A percentile compares a stretch with the other conserved stretches of the same genome.
Conservation (phyloP, 192 early-diverging fungal species). For the Ambispora gerdemannii region DNA sequence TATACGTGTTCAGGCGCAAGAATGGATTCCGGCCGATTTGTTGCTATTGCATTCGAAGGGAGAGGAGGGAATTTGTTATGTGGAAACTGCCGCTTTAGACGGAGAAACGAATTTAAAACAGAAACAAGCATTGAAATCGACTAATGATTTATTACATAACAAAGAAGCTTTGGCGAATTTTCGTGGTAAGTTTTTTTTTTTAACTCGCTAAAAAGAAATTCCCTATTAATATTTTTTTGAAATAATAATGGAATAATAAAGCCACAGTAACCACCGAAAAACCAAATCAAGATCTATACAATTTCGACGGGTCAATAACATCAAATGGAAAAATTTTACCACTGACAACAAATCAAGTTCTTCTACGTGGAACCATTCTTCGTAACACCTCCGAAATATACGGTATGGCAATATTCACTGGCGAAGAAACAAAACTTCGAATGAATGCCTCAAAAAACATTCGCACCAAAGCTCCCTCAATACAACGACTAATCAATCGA, state of each 20-base stretch:
- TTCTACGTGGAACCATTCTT: constrained; percentile 81
- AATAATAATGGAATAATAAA: constrained; percentile 9
- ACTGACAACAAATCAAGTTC: constrained; percentile 74
- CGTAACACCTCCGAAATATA: constrained; percentile 78
- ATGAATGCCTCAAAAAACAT: constrained; percentile 69
- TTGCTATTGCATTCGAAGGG: constrained; percentile 67
- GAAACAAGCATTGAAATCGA: constrained; percentile 64
- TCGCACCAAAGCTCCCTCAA: constrained; percentile 68
- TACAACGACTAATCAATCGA: constrained; percentile 75
- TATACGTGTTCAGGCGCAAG: constrained; percentile 69
- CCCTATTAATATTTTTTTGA: constrained; percentile 20
- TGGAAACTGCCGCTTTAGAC: constrained; percentile 84
- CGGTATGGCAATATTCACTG: constrained; percentile 72
- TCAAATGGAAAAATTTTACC: constrained; percentile 47
- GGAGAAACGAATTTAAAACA: constrained; percentile 91
- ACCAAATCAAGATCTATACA: constrained; percentile 77
- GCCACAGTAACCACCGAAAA: constrained; percentile 61
- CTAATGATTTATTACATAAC: constrained; percentile 46
- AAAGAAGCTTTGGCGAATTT: constrained; percentile 50
- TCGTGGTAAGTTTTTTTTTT: too few relatives aligned
- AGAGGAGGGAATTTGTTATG: constrained; percentile 74
- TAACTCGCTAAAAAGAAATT: neutral
- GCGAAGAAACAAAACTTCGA: constrained; percentile 67
- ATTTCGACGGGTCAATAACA: constrained; percentile 78
- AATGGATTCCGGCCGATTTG: constrained; percentile 80